Base-by-base conservation (phyloP, 2,329 filamentous ascomycete genomes). In the Thermothelomyces thermophilus region DNA sequence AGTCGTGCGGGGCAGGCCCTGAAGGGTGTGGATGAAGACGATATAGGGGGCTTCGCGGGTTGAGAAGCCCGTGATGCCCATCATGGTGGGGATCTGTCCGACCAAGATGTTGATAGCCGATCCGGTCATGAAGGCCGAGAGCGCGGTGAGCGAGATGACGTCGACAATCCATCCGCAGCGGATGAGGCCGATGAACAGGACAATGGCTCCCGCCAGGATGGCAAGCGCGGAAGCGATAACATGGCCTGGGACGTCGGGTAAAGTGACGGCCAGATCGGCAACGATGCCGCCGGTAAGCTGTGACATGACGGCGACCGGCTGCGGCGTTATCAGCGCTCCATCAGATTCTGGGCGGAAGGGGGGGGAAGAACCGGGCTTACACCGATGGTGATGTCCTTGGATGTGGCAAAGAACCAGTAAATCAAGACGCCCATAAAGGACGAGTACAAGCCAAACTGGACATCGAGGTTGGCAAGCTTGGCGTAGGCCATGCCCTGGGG, bases 371-470 rank as follows among this genome's bases (percentile, higher is more conserved):
- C 43, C 2, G 30, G 9, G 77, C 83, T 70, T 74, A 87, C 85
- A 14, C 91, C 91, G 50, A 97, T 97, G 9, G 91, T 96, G 63
- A 98, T 97, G 67, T 98, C 91, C 66, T 97, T 98, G 13, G 91
- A 96, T 0, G 93, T 98, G 30, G 90, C 93, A 63, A 97, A 97
- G 64, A 96, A 86, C 91, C 91, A 97, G 70, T 98, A 98, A 54
- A 95, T 76, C 55, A 95, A 67, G 14, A 95, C 90, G 44, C 91
- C 93, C 78, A 96, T 93, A 64, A 98, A 97, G 0, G 91, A 96
- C 0, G 91, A 93, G 69, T 95, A 95, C 1, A 97, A 77, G 46
- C 91, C 91, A 62, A 84, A 97, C 64, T 97, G 77, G 5, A 85
- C 79, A 0, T 80, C 76, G n/a, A 97, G 75, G 53, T 84, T 78